A percentile compares a stretch with the other conserved stretches of the same genome.
phyloP scores from a whole-genome alignment of 2,329 filamentous ascomycete species.

The Colletotrichum lupini region DNA sequence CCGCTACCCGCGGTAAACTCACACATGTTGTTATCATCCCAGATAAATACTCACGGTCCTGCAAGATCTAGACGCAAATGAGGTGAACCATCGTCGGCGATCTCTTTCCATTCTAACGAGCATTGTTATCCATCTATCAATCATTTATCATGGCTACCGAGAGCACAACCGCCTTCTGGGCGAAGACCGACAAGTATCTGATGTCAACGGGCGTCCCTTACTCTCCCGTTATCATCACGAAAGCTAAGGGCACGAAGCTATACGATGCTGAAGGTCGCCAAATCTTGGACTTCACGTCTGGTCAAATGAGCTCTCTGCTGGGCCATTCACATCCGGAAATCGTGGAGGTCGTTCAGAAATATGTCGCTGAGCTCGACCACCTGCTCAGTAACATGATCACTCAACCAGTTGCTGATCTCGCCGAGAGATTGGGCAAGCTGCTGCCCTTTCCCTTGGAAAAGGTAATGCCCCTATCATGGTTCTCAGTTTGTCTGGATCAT shows the following conservation, averaged over 20 bases:
- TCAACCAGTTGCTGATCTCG: constrained; percentile 64
- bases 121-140: not conserved
- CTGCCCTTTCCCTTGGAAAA: constrained; percentile 61
- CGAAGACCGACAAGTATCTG: constrained; percentile 51
- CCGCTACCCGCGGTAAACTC: constrained; percentile 25
- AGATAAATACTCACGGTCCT: constrained; percentile 9
- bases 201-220: constrained; percentile 54
- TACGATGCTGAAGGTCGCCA: constrained; percentile 54
- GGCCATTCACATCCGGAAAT: constrained; percentile 69
- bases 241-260: constrained; percentile 56
- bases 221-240: constrained; percentile 53
- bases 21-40: not conserved
- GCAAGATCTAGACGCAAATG: fast-evolving
- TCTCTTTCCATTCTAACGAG: not conserved
- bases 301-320: constrained; percentile 68
- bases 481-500: not conserved
- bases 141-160: constrained; percentile 23
- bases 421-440: constrained; percentile 56
- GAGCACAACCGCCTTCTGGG: constrained; percentile 42
- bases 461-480: not conserved
- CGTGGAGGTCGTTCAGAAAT: constrained; percentile 58
- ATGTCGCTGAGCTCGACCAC: constrained; percentile 64
- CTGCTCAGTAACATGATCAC: constrained; percentile 68
- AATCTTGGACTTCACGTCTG: constrained; percentile 69
- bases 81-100: fast-evolving